Conservation (phyloP, 1,284 basidiomycete genomes). For the Rhodotorula sp. region DNA sequence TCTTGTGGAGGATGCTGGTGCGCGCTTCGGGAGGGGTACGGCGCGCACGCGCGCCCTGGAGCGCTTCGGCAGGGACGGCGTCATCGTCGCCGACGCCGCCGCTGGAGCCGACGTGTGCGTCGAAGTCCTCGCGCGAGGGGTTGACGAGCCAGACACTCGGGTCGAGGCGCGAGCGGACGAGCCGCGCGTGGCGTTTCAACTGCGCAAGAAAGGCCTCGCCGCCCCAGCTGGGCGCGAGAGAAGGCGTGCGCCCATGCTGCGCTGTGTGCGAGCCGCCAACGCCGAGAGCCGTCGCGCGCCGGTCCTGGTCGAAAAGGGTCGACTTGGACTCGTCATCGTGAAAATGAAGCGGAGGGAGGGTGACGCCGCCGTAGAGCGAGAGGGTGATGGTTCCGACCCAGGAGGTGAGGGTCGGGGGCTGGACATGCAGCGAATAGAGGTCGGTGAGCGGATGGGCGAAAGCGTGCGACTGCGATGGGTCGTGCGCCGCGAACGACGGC, state of each 20-base stretch:
- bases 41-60: slow-evolving; percentile 32
- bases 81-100: slow-evolving; percentile 50
- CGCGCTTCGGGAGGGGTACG: no score
- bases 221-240: slow-evolving; percentile 51
- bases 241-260: background rate
- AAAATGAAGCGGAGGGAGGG: slow-evolving; percentile 83
- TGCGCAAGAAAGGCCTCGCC: slow-evolving; percentile 70
- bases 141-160: slow-evolving; percentile 86
- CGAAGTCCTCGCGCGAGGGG: slow-evolving; percentile 83
- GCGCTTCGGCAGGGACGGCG: slow-evolving; percentile 41
- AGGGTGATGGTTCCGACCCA: slow-evolving; percentile 73
- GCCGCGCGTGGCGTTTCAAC: slow-evolving; percentile 66
- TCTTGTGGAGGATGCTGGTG: slow-evolving; percentile 44
- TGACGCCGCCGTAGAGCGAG: slow-evolving; percentile 67
- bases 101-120: slow-evolving; percentile 63
- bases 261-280: slow-evolving; percentile 8
- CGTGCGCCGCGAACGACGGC: background rate
- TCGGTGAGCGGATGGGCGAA: slow-evolving; percentile 88
- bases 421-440: slow-evolving; percentile 85
- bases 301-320: slow-evolving; percentile 47
- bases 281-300: slow-evolving; percentile 35
- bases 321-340: slow-evolving; percentile 93
- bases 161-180: slow-evolving; percentile 76
- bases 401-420: slow-evolving; percentile 77
- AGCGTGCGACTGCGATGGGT: slow-evolving; percentile 64